Base-by-base conservation (phyloP, 2,329 filamentous ascomycete genomes). In the Trichoderma cornu-damae region DNA sequence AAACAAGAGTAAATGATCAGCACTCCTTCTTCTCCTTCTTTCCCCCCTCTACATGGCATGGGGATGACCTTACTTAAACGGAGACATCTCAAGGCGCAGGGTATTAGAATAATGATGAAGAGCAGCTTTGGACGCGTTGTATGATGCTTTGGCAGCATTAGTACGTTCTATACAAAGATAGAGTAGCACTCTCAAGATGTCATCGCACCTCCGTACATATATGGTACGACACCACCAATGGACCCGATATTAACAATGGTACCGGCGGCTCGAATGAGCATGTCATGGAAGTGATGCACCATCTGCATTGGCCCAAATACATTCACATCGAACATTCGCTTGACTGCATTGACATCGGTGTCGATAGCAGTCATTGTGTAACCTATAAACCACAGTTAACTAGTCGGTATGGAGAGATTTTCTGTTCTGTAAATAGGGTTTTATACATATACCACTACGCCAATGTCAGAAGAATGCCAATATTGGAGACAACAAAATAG, bases 281-380 rank as follows among this genome's bases (percentile, higher is more conserved):
- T 59, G 12, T 48, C 47, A 8, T 59, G 55, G 32, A 64, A 65
- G 26, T 58, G 57, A 42, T 65, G 60, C 9, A 66, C 62, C 46
- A 64, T 60, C 18, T 60, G 53, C 64, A 68, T 60, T 1, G 67
- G 58, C 0, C 71, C 73, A 64, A 72, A 76, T 28, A 76, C 63
- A 59, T 79, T 79, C 40, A 75, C 66, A 6, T 77, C 73, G 59
- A 74, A 76, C 50, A 76, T 60, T 26, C 61, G 61, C 28, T 67
- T 69, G 6, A 69, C 72, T 8, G 69, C 62, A 3, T 67, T 64
- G 1, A 70, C 58, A 6, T 67, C 61, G 22, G 65, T 59, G 51
- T 72, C 70, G 2, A 70, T 57, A 9, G 66, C 61, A 9, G 69
- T 67, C 63, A 64, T 61, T 26, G 61, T 64, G 55, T 60, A 63